Conservation (phyloP, 75 land plant genomes). For the Picea glauca region DNA sequence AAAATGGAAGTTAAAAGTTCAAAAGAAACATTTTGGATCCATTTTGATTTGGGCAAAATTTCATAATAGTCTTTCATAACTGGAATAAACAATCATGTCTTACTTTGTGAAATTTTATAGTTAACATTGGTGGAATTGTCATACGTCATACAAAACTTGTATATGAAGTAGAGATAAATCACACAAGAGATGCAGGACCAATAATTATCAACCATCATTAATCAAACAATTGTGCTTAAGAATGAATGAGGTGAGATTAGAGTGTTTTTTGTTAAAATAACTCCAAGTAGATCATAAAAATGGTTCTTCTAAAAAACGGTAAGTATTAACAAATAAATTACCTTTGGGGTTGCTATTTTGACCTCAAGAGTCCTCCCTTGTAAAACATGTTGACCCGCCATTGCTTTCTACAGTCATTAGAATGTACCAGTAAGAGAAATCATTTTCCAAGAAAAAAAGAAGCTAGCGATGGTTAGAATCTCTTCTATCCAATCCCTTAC, state of each 20-base stretch:
- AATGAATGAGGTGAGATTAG: not conserved
- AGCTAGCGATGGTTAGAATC: not conserved
- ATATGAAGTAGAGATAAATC: no score
- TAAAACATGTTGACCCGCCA: conserved; percentile 16
- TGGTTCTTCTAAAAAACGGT: not conserved
- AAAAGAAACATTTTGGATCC: no score
- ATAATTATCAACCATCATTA: no score
- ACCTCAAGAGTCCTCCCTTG: conserved; percentile 21
- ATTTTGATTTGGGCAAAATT: no score
- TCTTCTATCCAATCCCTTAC: not conserved
- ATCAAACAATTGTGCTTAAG: not conserved
- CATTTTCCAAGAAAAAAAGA: not conserved
- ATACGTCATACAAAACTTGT: no score
- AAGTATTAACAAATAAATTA: conserved; percentile 7
- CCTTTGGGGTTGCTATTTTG: conserved; percentile 29
- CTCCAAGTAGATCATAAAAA: not conserved
- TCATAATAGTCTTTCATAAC: no score
- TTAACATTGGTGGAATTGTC: no score
- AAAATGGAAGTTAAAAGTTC: no score
- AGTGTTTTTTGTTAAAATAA: not conserved
- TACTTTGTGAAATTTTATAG: no score
- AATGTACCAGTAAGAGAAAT: not conserved
- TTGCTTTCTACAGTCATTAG: conserved; percentile 12
- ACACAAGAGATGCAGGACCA: no score
- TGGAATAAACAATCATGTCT: no score